Evolutionary conservation across 306 rosid species (phyloP).

Genomic region (Prinsepia uniflora): DNA sequence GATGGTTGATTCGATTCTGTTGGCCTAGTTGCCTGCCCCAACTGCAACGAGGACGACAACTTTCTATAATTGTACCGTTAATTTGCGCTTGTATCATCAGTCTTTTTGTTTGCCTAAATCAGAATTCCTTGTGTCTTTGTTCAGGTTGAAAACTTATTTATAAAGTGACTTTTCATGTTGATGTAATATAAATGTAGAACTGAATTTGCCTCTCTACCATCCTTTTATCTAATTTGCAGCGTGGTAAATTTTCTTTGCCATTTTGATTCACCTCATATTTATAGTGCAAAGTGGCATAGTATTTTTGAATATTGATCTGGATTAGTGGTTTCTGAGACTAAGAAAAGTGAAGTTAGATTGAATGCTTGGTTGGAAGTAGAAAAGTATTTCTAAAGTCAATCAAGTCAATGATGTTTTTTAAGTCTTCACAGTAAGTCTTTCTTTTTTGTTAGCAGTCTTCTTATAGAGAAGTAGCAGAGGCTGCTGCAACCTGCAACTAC

Average conservation of each 20-base stretch:
- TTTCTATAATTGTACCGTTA: slow-evolving; percentile 27
- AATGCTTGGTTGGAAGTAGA: too few relatives aligned
- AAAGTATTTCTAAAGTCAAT: too few relatives aligned
- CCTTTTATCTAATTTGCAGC: not conserved
- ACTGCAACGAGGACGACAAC: slow-evolving; percentile 22
- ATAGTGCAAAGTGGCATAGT: too few relatives aligned
- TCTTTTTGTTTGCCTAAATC: slow-evolving; percentile 24
- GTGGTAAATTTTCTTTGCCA: not conserved
- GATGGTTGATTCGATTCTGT: slow-evolving; percentile 35
- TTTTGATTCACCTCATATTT: too few relatives aligned
- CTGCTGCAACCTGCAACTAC: too few relatives aligned
- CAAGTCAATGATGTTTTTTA: too few relatives aligned
- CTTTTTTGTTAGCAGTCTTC: too few relatives aligned
- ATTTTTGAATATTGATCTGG: too few relatives aligned
- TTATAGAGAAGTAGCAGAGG: too few relatives aligned
- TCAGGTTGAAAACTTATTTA: slow-evolving; percentile 29
- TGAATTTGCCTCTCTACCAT: not conserved
- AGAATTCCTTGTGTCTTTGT: slow-evolving; percentile 13
- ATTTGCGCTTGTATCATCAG: slow-evolving; percentile 35
- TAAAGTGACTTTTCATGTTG: slow-evolving; percentile 31
- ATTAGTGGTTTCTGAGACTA: too few relatives aligned
- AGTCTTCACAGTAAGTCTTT: too few relatives aligned
- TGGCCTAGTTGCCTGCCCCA: slow-evolving; percentile 7
- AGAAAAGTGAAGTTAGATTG: too few relatives aligned
- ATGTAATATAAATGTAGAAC: slow-evolving; percentile 13